Evolutionary conservation across 495 filamentous ascomycete species (phyloP), one percentile per base, ranked within the genome.

Genomic region (Rostrohypoxylon terebratum): DNA sequence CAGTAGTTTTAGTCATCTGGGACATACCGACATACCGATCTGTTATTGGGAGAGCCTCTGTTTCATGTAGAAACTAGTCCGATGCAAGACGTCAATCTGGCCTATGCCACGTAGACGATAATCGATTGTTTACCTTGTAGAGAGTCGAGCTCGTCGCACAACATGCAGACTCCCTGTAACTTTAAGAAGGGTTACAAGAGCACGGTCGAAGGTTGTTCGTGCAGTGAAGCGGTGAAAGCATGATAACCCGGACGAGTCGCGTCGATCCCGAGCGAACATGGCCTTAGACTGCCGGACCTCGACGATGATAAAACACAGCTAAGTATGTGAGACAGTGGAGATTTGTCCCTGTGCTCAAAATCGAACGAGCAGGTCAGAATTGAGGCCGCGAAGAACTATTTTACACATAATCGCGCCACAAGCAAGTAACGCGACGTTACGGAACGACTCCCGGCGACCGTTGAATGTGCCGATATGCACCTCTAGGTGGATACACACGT

Each of bases 31-130:
- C 45, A 20, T 48, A 33, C 45, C 20, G 28, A 33, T 47, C 20
- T 68, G 28, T 31, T 63, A 73, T 70, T 74, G 71, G 74, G 48
- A 59, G 59, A 76, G 70, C 66, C 59, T 50, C 60, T 76, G 74
- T 76, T 76, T 76, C 74, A 76, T 59, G 63, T 74, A 71, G 66
- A 71, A 33, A 59, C 68, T 74, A 68, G 60, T 48, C 31, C 47
- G 55, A 68, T 71, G 62, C 74, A 64, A 34, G 48, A 62, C 44
- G 65, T 63, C 42, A 67, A 63, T 36, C 20, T 65, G 53, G 54
- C 57, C 68, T 62, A 62, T 76, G 74, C 67, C 74, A 76, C 71
- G 74, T 76, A 73, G 59, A 53, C 50, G 60, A 75, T 51, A 65
- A 36, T 40, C 48, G 59, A 68, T 16, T 66, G 42, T 53, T 45